Percentiles rank a stretch among this genome's conserved stretches.
phyloP scores from a whole-genome alignment of 768 basidiomycete species.

The Cubamyces lactineus region DNA sequence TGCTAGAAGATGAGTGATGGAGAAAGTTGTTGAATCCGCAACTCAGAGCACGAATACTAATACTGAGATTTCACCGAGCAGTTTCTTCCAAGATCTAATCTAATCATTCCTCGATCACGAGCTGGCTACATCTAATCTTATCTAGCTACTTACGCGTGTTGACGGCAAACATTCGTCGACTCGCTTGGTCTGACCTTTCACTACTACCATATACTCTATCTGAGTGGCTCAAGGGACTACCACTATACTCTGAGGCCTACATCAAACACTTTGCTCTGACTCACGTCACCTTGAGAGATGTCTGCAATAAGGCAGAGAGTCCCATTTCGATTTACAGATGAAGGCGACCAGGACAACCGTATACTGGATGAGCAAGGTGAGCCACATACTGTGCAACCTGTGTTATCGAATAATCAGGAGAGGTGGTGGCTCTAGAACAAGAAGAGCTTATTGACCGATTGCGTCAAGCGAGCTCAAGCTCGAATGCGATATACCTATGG shows the following conservation, averaged over 20 bases:
- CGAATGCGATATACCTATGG: slow-evolving; percentile 21
- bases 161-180: no score
- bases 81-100: slow-evolving; percentile 3
- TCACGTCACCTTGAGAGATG: not conserved
- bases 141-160: not conserved
- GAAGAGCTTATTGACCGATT: slow-evolving; percentile 33
- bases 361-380: slow-evolving; percentile 36
- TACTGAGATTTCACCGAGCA: not conserved
- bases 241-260: no score
- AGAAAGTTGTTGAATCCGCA: not conserved
- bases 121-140: not conserved
- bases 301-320: slow-evolving; percentile 27
- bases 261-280: no score
- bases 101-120: not conserved
- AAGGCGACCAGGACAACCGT: slow-evolving; percentile 22
- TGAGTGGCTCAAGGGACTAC: no score
- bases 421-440: slow-evolving; percentile 24
- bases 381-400: not conserved
- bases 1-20: not conserved
- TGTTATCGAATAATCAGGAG: not conserved
- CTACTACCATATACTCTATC: no score
- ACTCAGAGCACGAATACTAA: not conserved
- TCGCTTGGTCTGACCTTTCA: no score
- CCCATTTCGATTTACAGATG: slow-evolving; percentile 29
- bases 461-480: slow-evolving; percentile 22